A percentile compares a stretch with the other conserved stretches of the same genome.
Conservation (phyloP, 257 asterid species). For the Hygrophila difformis region DNA sequence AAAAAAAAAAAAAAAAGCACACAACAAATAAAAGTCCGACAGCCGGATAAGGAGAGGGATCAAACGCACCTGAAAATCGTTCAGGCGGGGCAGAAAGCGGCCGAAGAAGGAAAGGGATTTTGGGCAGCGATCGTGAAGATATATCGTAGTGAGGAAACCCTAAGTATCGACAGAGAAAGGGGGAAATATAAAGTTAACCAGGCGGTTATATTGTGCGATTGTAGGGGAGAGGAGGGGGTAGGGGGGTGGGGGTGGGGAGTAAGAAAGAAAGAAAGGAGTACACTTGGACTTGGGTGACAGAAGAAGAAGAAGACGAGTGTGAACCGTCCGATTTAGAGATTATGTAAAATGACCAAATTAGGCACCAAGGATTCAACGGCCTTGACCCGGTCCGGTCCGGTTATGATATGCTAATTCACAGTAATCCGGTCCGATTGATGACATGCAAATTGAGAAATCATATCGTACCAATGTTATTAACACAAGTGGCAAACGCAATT, state of each 20-base stretch:
- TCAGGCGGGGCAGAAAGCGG: conserved; percentile 17
- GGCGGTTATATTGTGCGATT: conserved; percentile 24
- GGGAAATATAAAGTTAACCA: conserved; percentile 16
- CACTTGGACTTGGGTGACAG: conserved; percentile 47
- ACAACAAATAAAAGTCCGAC: neutral
- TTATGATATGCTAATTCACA: too few species aligned
- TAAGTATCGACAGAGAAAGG: conserved; percentile 18
- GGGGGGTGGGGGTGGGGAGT: conserved; percentile 15
- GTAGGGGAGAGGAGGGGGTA: conserved; percentile 22
- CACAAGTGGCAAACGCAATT: too few species aligned
- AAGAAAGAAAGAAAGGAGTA: conserved; percentile 16
- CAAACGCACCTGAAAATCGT: conserved; percentile 30
- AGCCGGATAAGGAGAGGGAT: conserved; percentile 19
- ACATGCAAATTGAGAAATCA: too few species aligned
- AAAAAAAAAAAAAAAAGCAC: neutral
- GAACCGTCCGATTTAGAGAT: conserved; percentile 47
- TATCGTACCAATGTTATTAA: too few species aligned
- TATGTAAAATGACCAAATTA: too few species aligned
- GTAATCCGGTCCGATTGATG: too few species aligned
- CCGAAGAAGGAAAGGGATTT: conserved; percentile 9
- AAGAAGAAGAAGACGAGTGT: conserved; percentile 43
- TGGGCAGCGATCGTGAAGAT: conserved; percentile 21
- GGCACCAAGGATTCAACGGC: too few species aligned
- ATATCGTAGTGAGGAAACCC: conserved; percentile 34
- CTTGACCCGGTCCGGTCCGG: too few species aligned